phyloP scores from a whole-genome alignment of 75 land plant species.

The Sequoia sempervirens region DNA sequence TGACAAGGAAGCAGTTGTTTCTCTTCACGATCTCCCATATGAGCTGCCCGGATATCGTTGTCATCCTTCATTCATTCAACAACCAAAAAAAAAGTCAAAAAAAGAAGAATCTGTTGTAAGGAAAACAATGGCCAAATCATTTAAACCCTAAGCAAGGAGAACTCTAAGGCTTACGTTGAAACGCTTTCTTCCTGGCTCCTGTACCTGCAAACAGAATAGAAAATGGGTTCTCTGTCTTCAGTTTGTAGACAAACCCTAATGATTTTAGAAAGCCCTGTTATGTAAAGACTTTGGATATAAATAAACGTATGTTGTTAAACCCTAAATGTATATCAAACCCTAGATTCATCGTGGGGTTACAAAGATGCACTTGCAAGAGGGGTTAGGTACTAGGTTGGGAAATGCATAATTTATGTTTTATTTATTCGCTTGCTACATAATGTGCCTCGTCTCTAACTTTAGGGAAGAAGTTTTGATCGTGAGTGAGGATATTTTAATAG shows the following conservation, averaged over 20 bases:
- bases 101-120: not conserved
- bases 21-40: slow-evolving; percentile 93
- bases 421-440: too few relatives aligned
- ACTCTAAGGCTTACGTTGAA: not conserved
- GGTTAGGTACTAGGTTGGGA: too few relatives aligned
- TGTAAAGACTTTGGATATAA: too few relatives aligned
- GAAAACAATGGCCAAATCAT: too few relatives aligned
- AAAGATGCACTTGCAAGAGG: not conserved
- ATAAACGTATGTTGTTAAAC: not conserved
- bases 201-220: not conserved
- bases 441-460: too few relatives aligned
- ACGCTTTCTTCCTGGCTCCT: not conserved
- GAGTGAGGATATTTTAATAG: too few relatives aligned
- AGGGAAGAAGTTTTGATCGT: too few relatives aligned
- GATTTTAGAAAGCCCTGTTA: not conserved
- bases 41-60: slow-evolving; percentile 54
- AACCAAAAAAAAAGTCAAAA: too few relatives aligned
- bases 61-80: slow-evolving; percentile 20
- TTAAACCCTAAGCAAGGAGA: too few relatives aligned
- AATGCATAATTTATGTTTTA: too few relatives aligned
- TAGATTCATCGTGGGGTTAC: not conserved
- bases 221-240: not conserved
- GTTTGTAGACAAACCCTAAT: not conserved
- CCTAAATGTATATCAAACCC: not conserved
- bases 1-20: slow-evolving; percentile 80